These are phyloP conservation scores for Leccinum pellstonianum DNA, from an alignment of 768 basidiomycete species.

Conservation along the genomic window DNA sequence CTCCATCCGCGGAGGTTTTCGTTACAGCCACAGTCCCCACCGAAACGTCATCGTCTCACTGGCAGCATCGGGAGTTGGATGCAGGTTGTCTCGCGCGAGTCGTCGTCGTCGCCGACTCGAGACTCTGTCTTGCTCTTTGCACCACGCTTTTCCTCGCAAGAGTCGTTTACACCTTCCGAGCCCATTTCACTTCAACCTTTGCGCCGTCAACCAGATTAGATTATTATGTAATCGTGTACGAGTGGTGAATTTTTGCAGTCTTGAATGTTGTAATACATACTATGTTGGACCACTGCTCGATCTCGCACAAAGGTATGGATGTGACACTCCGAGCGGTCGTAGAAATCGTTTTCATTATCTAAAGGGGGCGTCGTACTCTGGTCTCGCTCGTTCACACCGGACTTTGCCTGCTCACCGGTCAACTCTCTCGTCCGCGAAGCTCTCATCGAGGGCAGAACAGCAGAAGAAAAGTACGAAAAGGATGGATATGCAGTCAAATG, in stretches of 20 bases:
- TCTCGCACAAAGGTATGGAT: slow-evolving; percentile 81
- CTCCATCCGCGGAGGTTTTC: slow-evolving; percentile 26
- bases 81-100: slow-evolving; percentile 11
- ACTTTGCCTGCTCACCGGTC: slow-evolving; percentile 72
- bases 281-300: slow-evolving; percentile 96
- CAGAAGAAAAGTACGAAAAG: slow-evolving; percentile 85
- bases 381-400: slow-evolving; percentile 93
- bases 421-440: slow-evolving; percentile 89
- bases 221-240: not conserved
- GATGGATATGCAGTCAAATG: slow-evolving; percentile 94
- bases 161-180: slow-evolving; percentile 5
- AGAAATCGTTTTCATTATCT: not conserved
- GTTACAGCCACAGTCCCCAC: slow-evolving; percentile 2
- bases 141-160: slow-evolving; percentile 15
- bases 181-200: slow-evolving; percentile 21
- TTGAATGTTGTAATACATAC: not conserved
- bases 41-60: not conserved
- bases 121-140: slow-evolving; percentile 14
- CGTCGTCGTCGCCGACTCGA: slow-evolving; percentile 4
- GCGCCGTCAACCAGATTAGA: slow-evolving; percentile 23
- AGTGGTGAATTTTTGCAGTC: not conserved
- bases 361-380: slow-evolving; percentile 90
- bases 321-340: not conserved
- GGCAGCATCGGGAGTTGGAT: slow-evolving; percentile 27
- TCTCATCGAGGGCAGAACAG: slow-evolving; percentile 83